phyloP scores from a whole-genome alignment of 331 rosid species.

The Ulmus americana region DNA sequence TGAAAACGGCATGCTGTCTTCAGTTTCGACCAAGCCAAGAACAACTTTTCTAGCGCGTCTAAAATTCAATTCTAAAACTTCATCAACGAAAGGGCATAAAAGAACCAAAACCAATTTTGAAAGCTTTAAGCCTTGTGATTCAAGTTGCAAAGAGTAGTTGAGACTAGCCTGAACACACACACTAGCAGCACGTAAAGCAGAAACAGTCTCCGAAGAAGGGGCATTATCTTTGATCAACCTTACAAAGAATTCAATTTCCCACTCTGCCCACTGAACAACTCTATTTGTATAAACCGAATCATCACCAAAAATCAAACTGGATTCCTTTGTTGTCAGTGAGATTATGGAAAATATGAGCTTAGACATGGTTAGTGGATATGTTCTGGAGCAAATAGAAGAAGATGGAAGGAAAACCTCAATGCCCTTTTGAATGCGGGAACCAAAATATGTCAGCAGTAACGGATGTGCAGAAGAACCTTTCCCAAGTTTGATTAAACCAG shows the following conservation, averaged over 20 bases:
- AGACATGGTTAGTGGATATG: constrained; percentile 70
- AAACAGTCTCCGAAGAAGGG: constrained; percentile 65
- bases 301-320: constrained; percentile 79
- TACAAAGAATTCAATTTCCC: constrained; percentile 84
- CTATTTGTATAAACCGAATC: constrained; percentile 79
- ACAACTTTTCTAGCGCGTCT: constrained; percentile 74
- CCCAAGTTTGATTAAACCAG: constrained; percentile 69
- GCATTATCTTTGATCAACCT: constrained; percentile 81
- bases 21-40: constrained; percentile 69
- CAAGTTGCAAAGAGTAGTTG: constrained; percentile 65
- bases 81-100: constrained; percentile 80
- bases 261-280: constrained; percentile 97
- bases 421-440: constrained; percentile 65
- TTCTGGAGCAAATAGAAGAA: constrained; percentile 68
- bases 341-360: constrained; percentile 73
- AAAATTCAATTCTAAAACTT: constrained; percentile 81
- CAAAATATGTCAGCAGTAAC: constrained; percentile 52
- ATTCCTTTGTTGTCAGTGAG: constrained; percentile 59
- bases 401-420: constrained; percentile 71
- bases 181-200: constrained; percentile 77
- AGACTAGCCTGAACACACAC: constrained; percentile 82
- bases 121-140: constrained; percentile 74
- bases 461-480: constrained; percentile 84
- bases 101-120: constrained; percentile 79
- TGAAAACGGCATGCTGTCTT: constrained; percentile 48